Evolutionary conservation across 1,139 yeast genomes (phyloP).

Genomic region (Hansenula lynferdii): DNA sequence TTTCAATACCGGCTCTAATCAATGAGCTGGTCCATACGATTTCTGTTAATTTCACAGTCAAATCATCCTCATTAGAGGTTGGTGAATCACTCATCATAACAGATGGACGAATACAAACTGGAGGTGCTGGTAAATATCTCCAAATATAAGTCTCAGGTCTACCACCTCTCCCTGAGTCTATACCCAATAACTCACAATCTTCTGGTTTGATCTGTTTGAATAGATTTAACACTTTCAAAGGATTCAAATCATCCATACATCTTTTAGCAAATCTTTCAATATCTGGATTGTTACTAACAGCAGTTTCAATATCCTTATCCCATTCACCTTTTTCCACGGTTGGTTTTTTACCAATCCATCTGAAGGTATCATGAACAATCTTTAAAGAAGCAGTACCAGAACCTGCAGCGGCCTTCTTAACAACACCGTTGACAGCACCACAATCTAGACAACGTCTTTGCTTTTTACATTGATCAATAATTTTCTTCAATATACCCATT

Average conservation of each 20-base stretch:
- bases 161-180: conserved; percentile 83
- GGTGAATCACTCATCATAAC: conserved; percentile 89
- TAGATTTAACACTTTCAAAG: conserved; percentile 79
- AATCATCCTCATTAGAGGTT: conserved; percentile 92
- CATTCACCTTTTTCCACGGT: conserved; percentile 82
- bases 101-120: conserved; percentile 97
- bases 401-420: conserved; percentile 92
- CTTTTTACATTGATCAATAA: conserved; percentile 90
- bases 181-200: conserved; percentile 91
- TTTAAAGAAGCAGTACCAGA: conserved; percentile 91
- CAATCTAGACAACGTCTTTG: conserved; percentile 89
- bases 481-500: conserved; percentile 79
- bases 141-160: conserved; percentile 96
- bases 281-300: conserved; percentile 74
- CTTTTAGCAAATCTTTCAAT: conserved; percentile 81
- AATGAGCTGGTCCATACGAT: conserved; percentile 94
- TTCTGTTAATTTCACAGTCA: conserved; percentile 93
- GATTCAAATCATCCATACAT: conserved; percentile 92
- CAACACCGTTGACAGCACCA: conserved; percentile 91
- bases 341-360: conserved; percentile 91
- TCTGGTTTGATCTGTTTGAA: conserved; percentile 81
- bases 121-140: conserved; percentile 98
- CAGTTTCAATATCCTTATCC: conserved; percentile 80
- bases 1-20: conserved; percentile 90
- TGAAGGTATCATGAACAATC: conserved; percentile 91